Percentiles rank a stretch among this genome's conserved stretches.
These are phyloP conservation scores for Talaromyces trachyspermus DNA, from an alignment of 495 filamentous ascomycete genomes.

Conservation along the genomic window DNA sequence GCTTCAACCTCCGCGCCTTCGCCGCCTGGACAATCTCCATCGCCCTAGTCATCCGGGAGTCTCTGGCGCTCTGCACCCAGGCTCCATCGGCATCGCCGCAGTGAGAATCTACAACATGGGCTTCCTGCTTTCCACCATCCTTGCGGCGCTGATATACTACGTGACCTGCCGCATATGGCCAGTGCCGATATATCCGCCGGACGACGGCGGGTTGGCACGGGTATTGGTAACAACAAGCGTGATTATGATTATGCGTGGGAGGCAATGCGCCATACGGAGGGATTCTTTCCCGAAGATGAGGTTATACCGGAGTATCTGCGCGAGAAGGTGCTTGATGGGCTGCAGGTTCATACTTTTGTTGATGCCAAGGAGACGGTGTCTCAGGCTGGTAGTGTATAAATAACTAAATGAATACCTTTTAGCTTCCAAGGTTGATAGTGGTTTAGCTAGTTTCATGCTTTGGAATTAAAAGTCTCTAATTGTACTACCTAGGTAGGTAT, in stretches of 20 bases:
- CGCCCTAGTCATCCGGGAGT: conserved; percentile 12
- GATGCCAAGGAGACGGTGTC: not conserved
- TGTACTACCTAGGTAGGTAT: no score
- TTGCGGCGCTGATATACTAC: conserved; percentile 10
- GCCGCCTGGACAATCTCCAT: conserved; percentile 12
- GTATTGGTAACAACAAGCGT: no score
- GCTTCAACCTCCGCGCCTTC: conserved; percentile 13
- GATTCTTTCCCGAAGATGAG: conserved; percentile 5
- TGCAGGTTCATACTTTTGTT: not conserved
- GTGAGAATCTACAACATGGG: conserved; percentile 17
- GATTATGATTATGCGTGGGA: no score
- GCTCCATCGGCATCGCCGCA: conserved; percentile 3
- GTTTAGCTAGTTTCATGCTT: no score
- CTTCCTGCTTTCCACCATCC: conserved; percentile 10
- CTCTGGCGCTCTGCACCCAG: conserved; percentile 8
- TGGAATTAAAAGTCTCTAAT: no score
- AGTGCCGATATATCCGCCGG: not conserved
- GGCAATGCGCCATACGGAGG: conserved; percentile 5
- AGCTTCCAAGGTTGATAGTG: no score
- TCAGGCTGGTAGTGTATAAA: no score
- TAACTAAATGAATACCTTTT: no score
- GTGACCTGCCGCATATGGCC: conserved; percentile 9
- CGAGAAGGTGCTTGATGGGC: not conserved
- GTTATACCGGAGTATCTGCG: conserved; percentile 5
- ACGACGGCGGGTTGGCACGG: not conserved